Evolutionary conservation across 192 early-diverging fungal species (phyloP).

Genomic region (Phlyctochytrium arcticum): DNA sequence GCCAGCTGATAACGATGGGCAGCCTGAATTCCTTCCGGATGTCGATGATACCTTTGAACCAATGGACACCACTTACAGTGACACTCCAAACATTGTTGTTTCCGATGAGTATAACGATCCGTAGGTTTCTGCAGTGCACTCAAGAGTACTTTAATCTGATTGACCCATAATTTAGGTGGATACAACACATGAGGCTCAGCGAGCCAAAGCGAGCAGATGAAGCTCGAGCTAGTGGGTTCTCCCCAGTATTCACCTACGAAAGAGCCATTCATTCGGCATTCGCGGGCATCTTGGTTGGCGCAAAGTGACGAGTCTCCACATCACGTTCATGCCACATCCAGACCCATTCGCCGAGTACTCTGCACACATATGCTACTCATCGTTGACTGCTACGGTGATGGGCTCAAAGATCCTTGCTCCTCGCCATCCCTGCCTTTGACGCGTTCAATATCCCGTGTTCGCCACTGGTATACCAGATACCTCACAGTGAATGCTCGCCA

Average conservation of each 20-base stretch:
- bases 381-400: too few species aligned
- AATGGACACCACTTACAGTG: constrained; percentile 45
- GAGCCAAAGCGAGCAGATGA: constrained; percentile 17
- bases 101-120: constrained; percentile 44
- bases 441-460: too few species aligned
- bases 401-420: too few species aligned
- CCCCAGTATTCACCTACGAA: constrained; percentile 37
- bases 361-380: too few species aligned
- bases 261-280: constrained; percentile 35
- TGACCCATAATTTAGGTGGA: background rate
- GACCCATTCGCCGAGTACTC: too few species aligned
- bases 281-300: constrained; percentile 28
- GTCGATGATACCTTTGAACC: constrained; percentile 48
- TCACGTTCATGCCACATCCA: too few species aligned
- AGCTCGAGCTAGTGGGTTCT: constrained; percentile 42
- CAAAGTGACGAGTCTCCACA: too few species aligned
- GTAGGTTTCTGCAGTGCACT: constrained; percentile 30
- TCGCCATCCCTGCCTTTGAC: too few species aligned
- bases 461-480: too few species aligned
- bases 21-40: too few species aligned
- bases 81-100: constrained; percentile 26
- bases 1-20: constrained; percentile 7
- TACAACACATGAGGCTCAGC: constrained; percentile 5
- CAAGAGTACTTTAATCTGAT: background rate
- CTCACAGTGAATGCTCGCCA: too few species aligned